phyloP scores from a whole-genome alignment of 345 rosid genomes.

The Sonneratia caseolaris region DNA sequence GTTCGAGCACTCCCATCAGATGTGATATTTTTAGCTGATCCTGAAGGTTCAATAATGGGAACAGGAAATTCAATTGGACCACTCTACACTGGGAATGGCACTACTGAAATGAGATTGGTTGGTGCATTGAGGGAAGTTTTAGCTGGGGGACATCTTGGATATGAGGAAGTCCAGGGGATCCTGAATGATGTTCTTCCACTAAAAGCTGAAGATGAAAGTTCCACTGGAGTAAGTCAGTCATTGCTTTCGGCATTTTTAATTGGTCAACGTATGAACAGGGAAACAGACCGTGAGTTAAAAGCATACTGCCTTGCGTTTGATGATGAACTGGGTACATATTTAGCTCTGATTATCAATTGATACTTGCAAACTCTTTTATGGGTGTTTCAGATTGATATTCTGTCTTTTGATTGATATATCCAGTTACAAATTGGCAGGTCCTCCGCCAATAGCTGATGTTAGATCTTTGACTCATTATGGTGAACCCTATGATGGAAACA shows the following conservation, averaged over 20 bases:
- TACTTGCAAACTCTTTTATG: background rate
- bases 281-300: constrained; percentile 88
- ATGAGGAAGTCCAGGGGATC: constrained; percentile 88
- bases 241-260: constrained; percentile 90
- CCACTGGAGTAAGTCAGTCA: constrained; percentile 67
- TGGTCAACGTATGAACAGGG: constrained; percentile 96
- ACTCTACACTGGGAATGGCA: constrained; percentile 54
- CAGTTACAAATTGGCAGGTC: constrained; percentile 38
- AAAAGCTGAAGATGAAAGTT: constrained; percentile 27
- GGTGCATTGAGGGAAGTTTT: constrained; percentile 90
- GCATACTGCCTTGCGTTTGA: constrained; percentile 96
- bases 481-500: constrained; percentile 98
- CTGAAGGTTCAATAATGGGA: constrained; percentile 85
- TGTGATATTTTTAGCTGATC: constrained; percentile 88
- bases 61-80: constrained; percentile 67
- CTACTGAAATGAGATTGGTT: constrained; percentile 82
- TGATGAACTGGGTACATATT: constrained; percentile 68
- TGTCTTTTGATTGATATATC: constrained; percentile 9
- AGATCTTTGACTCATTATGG: constrained; percentile 96
- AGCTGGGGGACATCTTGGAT: constrained; percentile 95
- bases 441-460: constrained; percentile 77
- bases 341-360: constrained; percentile 8
- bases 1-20: constrained; percentile 66
- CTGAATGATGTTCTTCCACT: constrained; percentile 79
- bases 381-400: constrained; percentile 4